Percentiles rank a stretch among this genome's conserved stretches.
Evolutionary conservation across 192 early-diverging fungal species (phyloP).

Genomic region (Spizellomyces punctatus): DNA sequence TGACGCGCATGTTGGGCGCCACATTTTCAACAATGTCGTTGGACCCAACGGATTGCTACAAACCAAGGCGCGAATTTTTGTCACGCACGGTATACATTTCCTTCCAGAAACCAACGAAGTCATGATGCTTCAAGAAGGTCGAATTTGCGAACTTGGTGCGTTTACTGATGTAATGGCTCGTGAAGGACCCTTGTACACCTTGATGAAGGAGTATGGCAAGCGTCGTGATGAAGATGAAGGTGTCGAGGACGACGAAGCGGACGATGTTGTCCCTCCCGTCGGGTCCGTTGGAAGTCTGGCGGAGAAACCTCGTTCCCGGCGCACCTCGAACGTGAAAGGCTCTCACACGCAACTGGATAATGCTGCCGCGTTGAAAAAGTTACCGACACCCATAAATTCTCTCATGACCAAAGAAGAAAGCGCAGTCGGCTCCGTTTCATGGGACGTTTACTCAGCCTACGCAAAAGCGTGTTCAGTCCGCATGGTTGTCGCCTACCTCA

Average conservation of each 20-base stretch:
- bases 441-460: constrained; percentile 82
- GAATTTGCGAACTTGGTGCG: constrained; percentile 67
- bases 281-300: constrained; percentile 6
- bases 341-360: neutral
- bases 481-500: constrained; percentile 60
- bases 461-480: constrained; percentile 69
- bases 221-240: constrained; percentile 40
- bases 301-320: constrained; percentile 5
- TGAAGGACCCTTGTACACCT: constrained; percentile 60
- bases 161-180: constrained; percentile 67
- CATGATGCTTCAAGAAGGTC: constrained; percentile 74
- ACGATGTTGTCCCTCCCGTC: neutral
- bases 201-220: constrained; percentile 77
- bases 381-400: neutral
- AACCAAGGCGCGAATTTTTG: constrained; percentile 77
- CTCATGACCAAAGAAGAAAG: constrained; percentile 82
- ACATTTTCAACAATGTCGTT: constrained; percentile 87
- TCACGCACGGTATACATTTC: constrained; percentile 71
- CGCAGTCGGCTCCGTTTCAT: constrained; percentile 79
- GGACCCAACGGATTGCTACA: constrained; percentile 84
- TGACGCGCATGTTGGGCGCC: constrained; percentile 74
- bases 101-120: constrained; percentile 67
- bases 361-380: constrained; percentile 2
- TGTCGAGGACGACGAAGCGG: constrained; percentile 9
- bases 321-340: neutral